Evolutionary conservation across 352 stramenopile genomes (phyloP).

Genomic region (Blastocystis hominis): DNA sequence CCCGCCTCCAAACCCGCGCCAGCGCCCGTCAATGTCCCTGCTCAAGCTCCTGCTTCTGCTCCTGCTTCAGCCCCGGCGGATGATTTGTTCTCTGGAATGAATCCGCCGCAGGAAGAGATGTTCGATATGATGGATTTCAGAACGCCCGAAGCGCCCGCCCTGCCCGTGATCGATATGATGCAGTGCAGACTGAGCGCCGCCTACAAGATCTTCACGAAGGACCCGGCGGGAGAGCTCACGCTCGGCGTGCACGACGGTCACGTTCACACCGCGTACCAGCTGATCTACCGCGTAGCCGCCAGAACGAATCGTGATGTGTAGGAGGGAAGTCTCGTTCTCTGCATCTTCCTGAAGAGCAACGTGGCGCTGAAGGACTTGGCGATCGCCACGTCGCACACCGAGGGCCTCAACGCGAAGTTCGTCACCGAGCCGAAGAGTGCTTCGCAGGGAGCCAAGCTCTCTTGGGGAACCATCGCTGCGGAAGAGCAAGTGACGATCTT

Average conservation of each 20-base stretch:
- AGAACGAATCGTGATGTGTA: not conserved
- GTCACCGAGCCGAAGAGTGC: conserved; percentile 4
- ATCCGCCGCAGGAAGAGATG: not conserved
- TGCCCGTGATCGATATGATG: conserved; percentile 11
- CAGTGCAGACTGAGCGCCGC: conserved; percentile 10
- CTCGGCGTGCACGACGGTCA: not conserved
- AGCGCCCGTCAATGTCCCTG: not conserved
- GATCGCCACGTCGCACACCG: not conserved
- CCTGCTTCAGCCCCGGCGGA: not conserved
- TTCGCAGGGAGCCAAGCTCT: not conserved
- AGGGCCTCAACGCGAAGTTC: not conserved
- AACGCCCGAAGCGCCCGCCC: not conserved
- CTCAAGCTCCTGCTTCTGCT: not conserved
- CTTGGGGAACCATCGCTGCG: not conserved
- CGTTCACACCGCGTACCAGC: not conserved
- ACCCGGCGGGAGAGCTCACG: not conserved
- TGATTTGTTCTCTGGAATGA: conserved; percentile 34
- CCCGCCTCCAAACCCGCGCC: not conserved
- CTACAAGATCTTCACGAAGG: conserved; percentile 48
- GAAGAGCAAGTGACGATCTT: conserved; percentile 32
- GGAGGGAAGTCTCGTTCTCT: conserved; percentile 8
- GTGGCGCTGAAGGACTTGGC: not conserved
- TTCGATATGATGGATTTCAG: conserved; percentile 13
- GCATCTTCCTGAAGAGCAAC: conserved; percentile 40
- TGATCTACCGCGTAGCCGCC: conserved; percentile 1